Percentiles rank a stretch among this genome's conserved stretches.
These are phyloP conservation scores for Russula dissimulans DNA, from an alignment of 768 basidiomycete genomes.

Conservation along the genomic window DNA sequence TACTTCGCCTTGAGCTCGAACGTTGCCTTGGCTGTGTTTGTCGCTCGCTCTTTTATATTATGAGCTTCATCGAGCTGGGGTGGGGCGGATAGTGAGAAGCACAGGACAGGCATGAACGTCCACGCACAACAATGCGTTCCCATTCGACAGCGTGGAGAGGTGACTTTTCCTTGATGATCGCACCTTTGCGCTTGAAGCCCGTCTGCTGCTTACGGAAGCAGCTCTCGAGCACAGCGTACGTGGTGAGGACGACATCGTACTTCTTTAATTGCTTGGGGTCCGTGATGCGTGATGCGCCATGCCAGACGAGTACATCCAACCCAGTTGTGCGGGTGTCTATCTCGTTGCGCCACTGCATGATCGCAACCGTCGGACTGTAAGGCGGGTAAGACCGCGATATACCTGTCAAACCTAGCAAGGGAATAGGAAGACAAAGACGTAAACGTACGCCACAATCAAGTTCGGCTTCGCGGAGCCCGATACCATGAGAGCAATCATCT, in stretches of 20 bases:
- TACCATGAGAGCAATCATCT: conserved; percentile 85
- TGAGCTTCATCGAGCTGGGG: conserved; percentile 87
- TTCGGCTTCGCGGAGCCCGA: conserved; percentile 73
- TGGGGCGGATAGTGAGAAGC: not conserved
- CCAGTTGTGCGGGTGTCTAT: conserved; percentile 78
- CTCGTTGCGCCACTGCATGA: conserved; percentile 89
- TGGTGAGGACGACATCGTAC: conserved; percentile 83
- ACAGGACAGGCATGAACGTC: conserved; percentile 37
- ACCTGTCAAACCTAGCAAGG: not conserved
- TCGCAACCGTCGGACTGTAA: conserved; percentile 40
- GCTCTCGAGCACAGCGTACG: conserved; percentile 84
- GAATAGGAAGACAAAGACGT: not conserved
- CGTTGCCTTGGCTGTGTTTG: conserved; percentile 94
- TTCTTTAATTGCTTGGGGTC: conserved; percentile 62
- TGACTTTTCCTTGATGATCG: conserved; percentile 81
- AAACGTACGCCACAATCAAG: conserved; percentile 80
- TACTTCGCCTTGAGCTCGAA: conserved; percentile 77
- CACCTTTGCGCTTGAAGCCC: conserved; percentile 82
- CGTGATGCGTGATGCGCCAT: conserved; percentile 66
- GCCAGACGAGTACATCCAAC: conserved; percentile 86
- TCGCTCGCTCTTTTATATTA: conserved; percentile 92
- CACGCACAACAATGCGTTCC: conserved; percentile 66
- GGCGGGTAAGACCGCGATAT: not conserved
- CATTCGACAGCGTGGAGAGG: conserved; percentile 78
- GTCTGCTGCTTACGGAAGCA: conserved; percentile 87